A percentile compares a stretch with the other conserved stretches of the same genome.
phyloP scores from a whole-genome alignment of 345 rosid species.

The Kandelia obovata region DNA sequence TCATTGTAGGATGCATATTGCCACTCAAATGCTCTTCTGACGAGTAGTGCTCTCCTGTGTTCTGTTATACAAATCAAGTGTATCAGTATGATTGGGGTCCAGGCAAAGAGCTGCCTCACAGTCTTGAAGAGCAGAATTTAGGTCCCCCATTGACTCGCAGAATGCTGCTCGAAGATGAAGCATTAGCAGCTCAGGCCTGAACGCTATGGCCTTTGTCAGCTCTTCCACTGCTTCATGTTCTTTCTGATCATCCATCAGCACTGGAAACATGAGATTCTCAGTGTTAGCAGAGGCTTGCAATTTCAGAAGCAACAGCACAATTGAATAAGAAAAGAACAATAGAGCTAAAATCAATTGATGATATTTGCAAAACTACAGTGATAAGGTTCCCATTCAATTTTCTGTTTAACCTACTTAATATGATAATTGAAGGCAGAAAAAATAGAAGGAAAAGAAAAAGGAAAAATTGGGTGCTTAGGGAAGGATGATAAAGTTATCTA shows the following conservation, averaged over 20 bases:
- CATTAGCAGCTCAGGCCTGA: constrained; percentile 84
- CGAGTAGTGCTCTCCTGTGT: constrained; percentile 40
- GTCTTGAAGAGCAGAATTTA: constrained; percentile 57
- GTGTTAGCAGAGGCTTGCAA: constrained; percentile 14
- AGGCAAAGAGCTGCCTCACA: constrained; percentile 92
- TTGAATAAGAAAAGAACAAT: background rate
- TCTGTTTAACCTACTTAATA: no score
- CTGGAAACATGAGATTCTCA: constrained; percentile 31
- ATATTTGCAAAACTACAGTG: no score
- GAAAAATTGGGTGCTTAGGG: no score
- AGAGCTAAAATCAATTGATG: background rate
- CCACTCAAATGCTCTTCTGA: constrained; percentile 34
- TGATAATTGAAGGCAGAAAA: no score
- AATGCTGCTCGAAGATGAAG: constrained; percentile 96
- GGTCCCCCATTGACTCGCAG: constrained; percentile 72
- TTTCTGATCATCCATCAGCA: constrained; percentile 88
- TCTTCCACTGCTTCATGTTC: constrained; percentile 84
- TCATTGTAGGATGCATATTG: constrained; percentile 3
- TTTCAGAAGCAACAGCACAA: background rate
- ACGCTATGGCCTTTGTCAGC: constrained; percentile 79
- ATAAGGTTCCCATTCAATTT: no score
- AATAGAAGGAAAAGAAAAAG: no score
- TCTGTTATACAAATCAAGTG: constrained; percentile 66
- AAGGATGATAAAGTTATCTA: no score
- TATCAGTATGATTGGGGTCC: constrained; percentile 73